Base-by-base conservation (phyloP, 1,284 basidiomycete species). In the Ceratobasidium sp. region DNA sequence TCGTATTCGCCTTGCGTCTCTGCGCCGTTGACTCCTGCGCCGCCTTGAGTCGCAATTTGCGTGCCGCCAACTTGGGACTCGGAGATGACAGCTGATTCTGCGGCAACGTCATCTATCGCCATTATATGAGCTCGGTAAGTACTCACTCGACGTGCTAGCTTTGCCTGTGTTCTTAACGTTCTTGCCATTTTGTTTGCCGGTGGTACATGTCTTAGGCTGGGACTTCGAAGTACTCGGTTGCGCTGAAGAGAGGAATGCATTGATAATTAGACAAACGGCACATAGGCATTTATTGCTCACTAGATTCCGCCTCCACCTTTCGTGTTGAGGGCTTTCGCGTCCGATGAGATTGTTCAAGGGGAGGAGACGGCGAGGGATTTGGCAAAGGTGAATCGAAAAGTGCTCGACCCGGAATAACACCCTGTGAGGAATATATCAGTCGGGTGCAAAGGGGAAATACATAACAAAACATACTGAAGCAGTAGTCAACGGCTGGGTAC, bases 341-440 rank as follows among this genome's bases (percentile, higher is more conserved):
- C 12, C 64, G 44, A 40, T 67, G 64, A 1, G 39, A 44, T 26
- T 15, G 64, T 49, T 46, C 64, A 49, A 67, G 64, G 6, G 20
- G 9, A 26, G 64, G 64, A 49, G 64, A 60, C 18, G 56, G 39
- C 9, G 44, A 26, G 13, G 10, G 64, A 23, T 12, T 9, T 18
- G 64, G 64, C 10, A 44, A 26, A 23, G 64, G 64, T 15, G 64
- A 20, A 49, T 67, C 64, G 26, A 67, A 49, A 23, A 39, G 64
- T 23, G 64, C 64, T 40, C 42, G 64, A 67, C 64, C 64, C 28
- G 64, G 64, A 23, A 46, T 18, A 67, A 67, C 44, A 23, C 64
- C 64, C 64, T 67, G 33, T 23, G 23, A 49, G 9, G 26, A 42
- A 49, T 9, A 6, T 23, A 23, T 46, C 2, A 44, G 64, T 49